These are phyloP conservation scores for Colletotrichum karsti DNA, from an alignment of 2,329 filamentous ascomycete species.

Conservation along the genomic window DNA sequence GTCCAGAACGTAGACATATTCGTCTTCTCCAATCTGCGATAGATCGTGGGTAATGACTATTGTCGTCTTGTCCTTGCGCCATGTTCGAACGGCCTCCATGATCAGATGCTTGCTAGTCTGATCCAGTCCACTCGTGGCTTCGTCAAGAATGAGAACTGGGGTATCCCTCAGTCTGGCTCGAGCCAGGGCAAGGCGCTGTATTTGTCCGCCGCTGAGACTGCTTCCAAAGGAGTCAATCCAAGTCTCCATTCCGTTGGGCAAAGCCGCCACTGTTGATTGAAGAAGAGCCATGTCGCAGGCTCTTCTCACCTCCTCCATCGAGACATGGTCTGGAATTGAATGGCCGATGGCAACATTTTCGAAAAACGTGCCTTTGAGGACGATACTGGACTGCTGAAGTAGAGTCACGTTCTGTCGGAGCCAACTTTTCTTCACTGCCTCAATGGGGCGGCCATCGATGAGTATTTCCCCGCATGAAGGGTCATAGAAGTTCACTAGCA, in stretches of 20 bases:
- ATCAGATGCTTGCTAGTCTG: constrained; percentile 72
- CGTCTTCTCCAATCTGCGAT: constrained; percentile 73
- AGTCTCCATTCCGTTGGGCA: constrained; percentile 79
- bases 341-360: constrained; percentile 82
- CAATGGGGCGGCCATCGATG: constrained; percentile 72
- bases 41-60: constrained; percentile 95
- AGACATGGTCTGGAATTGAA: constrained; percentile 42
- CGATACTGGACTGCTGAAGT: constrained; percentile 81
- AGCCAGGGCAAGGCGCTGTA: constrained; percentile 82
- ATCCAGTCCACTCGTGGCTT: constrained; percentile 88
- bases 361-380: constrained; percentile 84
- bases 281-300: constrained; percentile 76
- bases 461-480: constrained; percentile 71
- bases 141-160: constrained; percentile 85
- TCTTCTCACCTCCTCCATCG: constrained; percentile 61
- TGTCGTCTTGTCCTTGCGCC: constrained; percentile 85
- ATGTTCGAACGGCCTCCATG: constrained; percentile 78
- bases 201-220: constrained; percentile 84
- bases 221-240: constrained; percentile 74
- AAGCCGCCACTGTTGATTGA: constrained; percentile 68
- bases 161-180: constrained; percentile 80
- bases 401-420: constrained; percentile 80
- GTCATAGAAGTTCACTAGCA: constrained; percentile 82
- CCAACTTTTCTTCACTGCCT: constrained; percentile 74
- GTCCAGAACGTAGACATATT: constrained; percentile 85